Conservation (phyloP, 441 rosid genomes). For the Daphne laureola region DNA sequence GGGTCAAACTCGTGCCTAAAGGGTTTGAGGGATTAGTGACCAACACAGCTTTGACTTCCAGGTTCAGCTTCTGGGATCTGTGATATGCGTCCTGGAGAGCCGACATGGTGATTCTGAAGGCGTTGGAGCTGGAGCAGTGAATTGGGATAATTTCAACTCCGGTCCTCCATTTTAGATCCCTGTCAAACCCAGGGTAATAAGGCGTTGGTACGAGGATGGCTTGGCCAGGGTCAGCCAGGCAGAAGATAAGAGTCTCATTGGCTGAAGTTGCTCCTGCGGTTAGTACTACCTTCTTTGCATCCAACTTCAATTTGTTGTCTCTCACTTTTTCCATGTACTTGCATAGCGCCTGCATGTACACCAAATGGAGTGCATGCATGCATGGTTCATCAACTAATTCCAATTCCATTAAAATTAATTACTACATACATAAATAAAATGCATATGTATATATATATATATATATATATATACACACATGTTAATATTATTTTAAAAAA, state of each 20-base stretch:
- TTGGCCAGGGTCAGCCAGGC: slow-evolving; percentile 61
- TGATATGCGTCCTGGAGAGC: slow-evolving; percentile 47
- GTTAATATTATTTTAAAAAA: no score
- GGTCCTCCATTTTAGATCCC: slow-evolving; percentile 64
- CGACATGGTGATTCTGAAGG: slow-evolving; percentile 36
- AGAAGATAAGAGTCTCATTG: slow-evolving; percentile 54
- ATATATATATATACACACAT: no score
- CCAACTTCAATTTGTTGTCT: slow-evolving; percentile 41
- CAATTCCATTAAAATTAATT: no score
- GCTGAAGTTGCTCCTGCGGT: slow-evolving; percentile 66
- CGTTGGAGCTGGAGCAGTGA: slow-evolving; percentile 36
- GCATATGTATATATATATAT: no score
- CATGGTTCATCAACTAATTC: no score
- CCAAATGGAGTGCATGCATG: no score
- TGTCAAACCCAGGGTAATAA: slow-evolving; percentile 66
- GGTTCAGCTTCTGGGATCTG: slow-evolving; percentile 28
- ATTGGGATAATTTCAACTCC: slow-evolving; percentile 50
- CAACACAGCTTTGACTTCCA: slow-evolving; percentile 41
- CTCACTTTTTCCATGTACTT: slow-evolving; percentile 45
- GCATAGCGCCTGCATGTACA: slow-evolving; percentile 28
- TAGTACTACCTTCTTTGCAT: slow-evolving; percentile 43
- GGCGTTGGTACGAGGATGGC: slow-evolving; percentile 66
- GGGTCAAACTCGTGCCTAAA: slow-evolving; percentile 44
- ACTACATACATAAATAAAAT: no score
- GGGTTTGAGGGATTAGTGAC: slow-evolving; percentile 65